Evolutionary conservation across 176 grass and related monocot genomes (phyloP).

Genomic region (Oryza glaberrima): DNA sequence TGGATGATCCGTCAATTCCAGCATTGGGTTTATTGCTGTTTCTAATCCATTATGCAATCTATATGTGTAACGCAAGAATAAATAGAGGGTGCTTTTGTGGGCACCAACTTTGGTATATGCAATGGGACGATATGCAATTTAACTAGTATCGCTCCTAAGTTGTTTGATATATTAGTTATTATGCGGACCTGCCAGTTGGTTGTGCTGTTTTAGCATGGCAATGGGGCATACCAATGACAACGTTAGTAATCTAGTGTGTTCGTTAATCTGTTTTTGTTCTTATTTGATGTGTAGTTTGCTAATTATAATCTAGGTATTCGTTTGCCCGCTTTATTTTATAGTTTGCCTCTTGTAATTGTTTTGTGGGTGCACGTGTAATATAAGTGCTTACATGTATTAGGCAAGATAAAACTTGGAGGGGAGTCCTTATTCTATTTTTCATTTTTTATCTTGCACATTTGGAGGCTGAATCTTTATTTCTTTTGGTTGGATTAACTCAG

Average conservation of each 20-base stretch:
- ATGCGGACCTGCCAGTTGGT: background rate
- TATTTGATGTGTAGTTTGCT: background rate
- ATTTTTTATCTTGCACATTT: conserved; percentile 15
- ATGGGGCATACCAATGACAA: background rate
- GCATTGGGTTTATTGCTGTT: background rate
- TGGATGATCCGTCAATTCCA: background rate
- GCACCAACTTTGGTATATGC: background rate
- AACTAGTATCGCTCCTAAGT: background rate
- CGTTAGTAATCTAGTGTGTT: background rate
- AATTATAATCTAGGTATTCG: background rate
- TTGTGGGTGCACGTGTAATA: background rate
- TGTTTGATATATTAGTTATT: background rate
- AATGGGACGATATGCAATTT: background rate
- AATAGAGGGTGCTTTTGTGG: background rate
- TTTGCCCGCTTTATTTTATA: background rate
- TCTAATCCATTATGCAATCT: background rate
- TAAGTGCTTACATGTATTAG: background rate
- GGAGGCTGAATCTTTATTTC: background rate
- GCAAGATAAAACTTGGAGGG: background rate
- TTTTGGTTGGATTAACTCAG: background rate
- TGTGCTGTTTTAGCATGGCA: background rate
- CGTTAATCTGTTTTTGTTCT: background rate
- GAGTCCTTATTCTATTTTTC: background rate
- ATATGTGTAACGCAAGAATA: background rate
- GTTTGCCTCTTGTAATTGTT: background rate